Conservation (phyloP, 257 asterid genomes). For the Solanum etuberosum region DNA sequence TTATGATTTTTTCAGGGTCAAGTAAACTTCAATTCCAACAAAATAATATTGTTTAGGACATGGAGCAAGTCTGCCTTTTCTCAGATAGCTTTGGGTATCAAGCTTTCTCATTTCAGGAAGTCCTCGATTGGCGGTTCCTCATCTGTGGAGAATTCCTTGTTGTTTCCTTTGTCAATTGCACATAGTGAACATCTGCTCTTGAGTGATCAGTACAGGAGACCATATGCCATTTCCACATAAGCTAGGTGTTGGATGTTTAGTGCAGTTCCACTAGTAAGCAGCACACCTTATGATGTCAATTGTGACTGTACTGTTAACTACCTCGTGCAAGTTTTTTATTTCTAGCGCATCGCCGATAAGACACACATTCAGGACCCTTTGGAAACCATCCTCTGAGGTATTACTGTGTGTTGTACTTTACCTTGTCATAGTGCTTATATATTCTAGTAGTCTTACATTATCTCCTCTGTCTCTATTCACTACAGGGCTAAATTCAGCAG, state of each 20-base stretch:
- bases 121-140: constrained; percentile 78
- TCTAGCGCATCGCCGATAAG: constrained; percentile 34
- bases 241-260: constrained; percentile 39
- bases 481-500: not conserved
- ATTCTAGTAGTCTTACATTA: not conserved
- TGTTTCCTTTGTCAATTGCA: constrained; percentile 79
- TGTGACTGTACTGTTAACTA: constrained; percentile 8
- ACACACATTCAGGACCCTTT: constrained; percentile 40
- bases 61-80: constrained; percentile 81
- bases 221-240: constrained; percentile 38
- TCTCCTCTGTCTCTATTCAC: not conserved
- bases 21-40: constrained; percentile 27
- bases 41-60: constrained; percentile 51
- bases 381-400: constrained; percentile 34
- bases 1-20: constrained; percentile 37
- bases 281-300: constrained; percentile 3
- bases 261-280: constrained; percentile 48
- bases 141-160: constrained; percentile 65
- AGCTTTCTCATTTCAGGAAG: constrained; percentile 72
- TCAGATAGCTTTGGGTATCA: constrained; percentile 56
- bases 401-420: not conserved
- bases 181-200: constrained; percentile 50
- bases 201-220: constrained; percentile 43
- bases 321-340: constrained; percentile 8
- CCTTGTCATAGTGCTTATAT: not conserved